Evolutionary conservation across 129 eudicot genomes (phyloP), one percentile per base, ranked within the genome.

Genomic region (Heracleum sosnowskyi): DNA sequence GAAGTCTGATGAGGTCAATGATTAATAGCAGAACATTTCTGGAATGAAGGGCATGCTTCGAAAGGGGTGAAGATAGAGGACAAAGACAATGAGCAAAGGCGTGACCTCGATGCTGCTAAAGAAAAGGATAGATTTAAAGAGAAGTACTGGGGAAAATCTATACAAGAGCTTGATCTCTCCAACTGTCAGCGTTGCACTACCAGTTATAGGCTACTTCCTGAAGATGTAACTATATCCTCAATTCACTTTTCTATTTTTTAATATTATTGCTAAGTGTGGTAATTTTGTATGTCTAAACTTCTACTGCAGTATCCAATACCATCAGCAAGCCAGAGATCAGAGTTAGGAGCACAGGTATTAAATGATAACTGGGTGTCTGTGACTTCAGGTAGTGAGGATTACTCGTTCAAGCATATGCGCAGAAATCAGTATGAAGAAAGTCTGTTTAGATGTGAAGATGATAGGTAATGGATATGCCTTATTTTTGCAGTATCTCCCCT

Each of bases 351-450:
- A 20, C 91, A 92, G 80, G 99, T 96, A 26, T 83, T 96, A 70
- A 96, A 96, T 81, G 99, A 96, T 79, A 80, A 87, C 18, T 96
- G 97, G 99, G 99, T 96, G 41, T 96, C 99, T 78, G 99, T 96
- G 74, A 96, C 99, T 63, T 92, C 97, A 77, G 99, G 99, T 63
- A 96, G 99, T 77, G 99, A 96, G 86, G 99, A 96, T 74, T 96
- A 96, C 89, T 96, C 99, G 39, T 96, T 96, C 78, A 96, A 92
- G 81, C 99, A 96, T 83, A 96, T 96, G 99, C 95, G 99, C 78
- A 89, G 97, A 87, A 96, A 96, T 79, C 99, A 96, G 79, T 96
- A 90, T 78, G 99, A 96, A 83, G 99, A 96, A 86, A 96, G 99
- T 85, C 86, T 96, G 73, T 96, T 96, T 64, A 89, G 97, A 87